phyloP scores from a whole-genome alignment of 1,284 basidiomycete genomes.

The Ustilago loliicola region DNA sequence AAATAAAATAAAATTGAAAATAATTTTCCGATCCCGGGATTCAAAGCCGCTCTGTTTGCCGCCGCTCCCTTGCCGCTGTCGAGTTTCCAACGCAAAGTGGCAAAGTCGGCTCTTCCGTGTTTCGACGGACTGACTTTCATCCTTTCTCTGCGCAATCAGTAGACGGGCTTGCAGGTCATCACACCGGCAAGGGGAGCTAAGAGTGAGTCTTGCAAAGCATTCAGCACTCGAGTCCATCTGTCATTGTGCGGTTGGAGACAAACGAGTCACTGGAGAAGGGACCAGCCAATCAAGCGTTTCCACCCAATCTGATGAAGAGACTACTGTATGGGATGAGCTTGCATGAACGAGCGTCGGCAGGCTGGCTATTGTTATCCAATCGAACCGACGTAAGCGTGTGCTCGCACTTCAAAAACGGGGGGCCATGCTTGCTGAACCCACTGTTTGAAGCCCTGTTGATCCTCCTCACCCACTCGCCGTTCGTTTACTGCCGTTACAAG shows the following conservation, averaged over 20 bases:
- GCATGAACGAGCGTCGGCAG: conserved; percentile 3
- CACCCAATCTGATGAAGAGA: conserved; percentile 4
- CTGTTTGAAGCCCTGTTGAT: not conserved
- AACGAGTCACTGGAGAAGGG: not conserved
- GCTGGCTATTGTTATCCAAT: conserved; percentile 1
- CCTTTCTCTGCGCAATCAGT: not conserved
- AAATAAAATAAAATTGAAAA: conserved; percentile 1
- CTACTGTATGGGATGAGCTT: not conserved
- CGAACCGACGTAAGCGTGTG: not conserved
- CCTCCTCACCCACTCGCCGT: not conserved
- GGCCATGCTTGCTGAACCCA: not conserved
- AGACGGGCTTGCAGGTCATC: not conserved
- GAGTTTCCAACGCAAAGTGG: not conserved
- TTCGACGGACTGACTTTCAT: not conserved
- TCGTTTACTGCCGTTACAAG: no score
- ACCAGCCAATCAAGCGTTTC: conserved; percentile 9
- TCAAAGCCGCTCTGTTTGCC: conserved; percentile 25
- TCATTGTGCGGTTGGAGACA: not conserved
- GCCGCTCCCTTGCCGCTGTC: conserved; percentile 3
- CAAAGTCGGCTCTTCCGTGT: not conserved
- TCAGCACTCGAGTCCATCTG: no score
- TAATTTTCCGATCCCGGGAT: conserved; percentile 8
- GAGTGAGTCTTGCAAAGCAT: not conserved
- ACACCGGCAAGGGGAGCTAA: not conserved
- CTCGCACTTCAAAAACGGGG: not conserved